A percentile compares a stretch with the other conserved stretches of the same genome.
Evolutionary conservation across 108 stramenopile species (phyloP).

Genomic region (Seminavis robusta): DNA sequence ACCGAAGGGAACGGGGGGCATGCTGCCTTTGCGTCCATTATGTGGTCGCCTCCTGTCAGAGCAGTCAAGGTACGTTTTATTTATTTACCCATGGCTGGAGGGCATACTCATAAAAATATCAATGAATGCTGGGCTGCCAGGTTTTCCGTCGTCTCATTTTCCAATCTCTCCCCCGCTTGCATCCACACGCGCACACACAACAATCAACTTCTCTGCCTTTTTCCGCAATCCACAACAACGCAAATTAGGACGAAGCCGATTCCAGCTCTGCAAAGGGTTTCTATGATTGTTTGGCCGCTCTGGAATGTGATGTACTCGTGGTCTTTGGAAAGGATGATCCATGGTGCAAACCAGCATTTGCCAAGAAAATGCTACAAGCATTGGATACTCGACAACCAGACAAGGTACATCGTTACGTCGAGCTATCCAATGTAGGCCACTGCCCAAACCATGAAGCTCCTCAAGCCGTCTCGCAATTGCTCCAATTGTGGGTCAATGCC

Average conservation of each 20-base stretch:
- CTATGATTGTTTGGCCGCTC: constrained; percentile 30
- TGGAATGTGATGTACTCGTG: constrained; percentile 66
- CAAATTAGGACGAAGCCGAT: not conserved
- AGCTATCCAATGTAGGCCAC: constrained; percentile 72
- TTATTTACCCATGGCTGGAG: too few relatives aligned
- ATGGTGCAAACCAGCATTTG: constrained; percentile 59
- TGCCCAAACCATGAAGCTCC: constrained; percentile 86
- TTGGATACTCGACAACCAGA: constrained; percentile 7
- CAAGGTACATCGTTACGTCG: constrained; percentile 49
- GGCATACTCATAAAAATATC: too few relatives aligned
- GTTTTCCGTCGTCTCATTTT: too few relatives aligned
- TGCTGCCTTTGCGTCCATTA: constrained; percentile 79
- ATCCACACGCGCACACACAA: too few relatives aligned
- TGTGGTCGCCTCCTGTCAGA: constrained; percentile 70
- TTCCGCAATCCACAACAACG: constrained; percentile 1
- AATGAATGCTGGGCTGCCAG: too few relatives aligned
- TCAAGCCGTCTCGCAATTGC: constrained; percentile 48
- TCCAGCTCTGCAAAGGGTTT: too few relatives aligned
- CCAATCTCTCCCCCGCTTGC: too few relatives aligned
- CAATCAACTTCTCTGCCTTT: too few relatives aligned
- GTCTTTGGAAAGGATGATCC: constrained; percentile 75
- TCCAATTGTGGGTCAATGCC: constrained; percentile 38
- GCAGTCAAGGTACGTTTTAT: too few relatives aligned
- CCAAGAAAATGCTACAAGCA: constrained; percentile 27
- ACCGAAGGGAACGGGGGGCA: constrained; percentile 82